Conservation (phyloP, 305 asterid genomes). For the Plantago lanceolata region DNA sequence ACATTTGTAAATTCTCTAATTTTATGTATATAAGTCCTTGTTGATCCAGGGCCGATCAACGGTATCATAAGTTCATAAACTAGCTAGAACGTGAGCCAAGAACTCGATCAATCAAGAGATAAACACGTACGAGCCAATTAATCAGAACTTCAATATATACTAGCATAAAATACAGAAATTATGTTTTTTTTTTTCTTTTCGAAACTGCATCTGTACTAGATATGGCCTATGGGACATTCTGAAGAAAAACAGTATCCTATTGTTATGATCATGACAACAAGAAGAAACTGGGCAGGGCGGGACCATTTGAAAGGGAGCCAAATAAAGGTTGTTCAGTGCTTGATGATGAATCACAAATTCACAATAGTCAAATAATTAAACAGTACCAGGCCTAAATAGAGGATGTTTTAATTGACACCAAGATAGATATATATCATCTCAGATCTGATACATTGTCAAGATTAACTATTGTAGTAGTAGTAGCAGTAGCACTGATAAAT, state of each 20-base stretch:
- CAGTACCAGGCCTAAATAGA: not conserved
- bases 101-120: too few species aligned
- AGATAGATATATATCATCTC: conserved; percentile 3
- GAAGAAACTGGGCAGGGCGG: not conserved
- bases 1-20: too few species aligned
- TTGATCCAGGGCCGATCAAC: too few species aligned
- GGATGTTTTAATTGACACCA: not conserved
- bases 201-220: not conserved
- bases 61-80: too few species aligned
- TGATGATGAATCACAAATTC: not conserved
- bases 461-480: conserved; percentile 1
- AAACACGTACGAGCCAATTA: too few species aligned
- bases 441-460: conserved; percentile 2
- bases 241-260: not conserved
- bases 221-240: not conserved
- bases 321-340: too few species aligned
- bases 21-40: too few species aligned
- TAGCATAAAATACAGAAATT: not conserved
- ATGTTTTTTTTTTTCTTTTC: too few species aligned
- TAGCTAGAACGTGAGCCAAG: too few species aligned
- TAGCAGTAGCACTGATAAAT: not conserved
- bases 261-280: conserved; percentile 10
- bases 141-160: not conserved
- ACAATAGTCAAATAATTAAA: not conserved
- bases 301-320: conserved; percentile 1